phyloP scores from a whole-genome alignment of 345 rosid genomes.

The Aquilaria malaccensis region DNA sequence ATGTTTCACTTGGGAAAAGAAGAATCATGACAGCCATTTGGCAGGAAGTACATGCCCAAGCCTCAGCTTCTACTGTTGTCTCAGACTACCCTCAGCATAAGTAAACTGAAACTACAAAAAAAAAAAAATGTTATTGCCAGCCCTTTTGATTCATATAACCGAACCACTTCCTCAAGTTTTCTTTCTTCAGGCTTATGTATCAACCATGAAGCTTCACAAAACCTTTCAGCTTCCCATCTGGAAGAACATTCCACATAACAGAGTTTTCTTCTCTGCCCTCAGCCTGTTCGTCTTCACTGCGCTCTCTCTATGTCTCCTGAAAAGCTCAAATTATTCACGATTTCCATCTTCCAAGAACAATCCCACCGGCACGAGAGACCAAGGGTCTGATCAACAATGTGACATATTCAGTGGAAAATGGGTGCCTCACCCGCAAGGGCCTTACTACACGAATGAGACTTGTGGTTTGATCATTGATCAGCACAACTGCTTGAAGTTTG shows the following conservation, averaged over 20 bases:
- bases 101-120: too few relatives aligned
- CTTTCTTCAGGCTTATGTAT: constrained; percentile 1
- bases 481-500: constrained; percentile 45
- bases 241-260: constrained; percentile 7
- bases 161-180: not conserved
- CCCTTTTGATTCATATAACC: not conserved
- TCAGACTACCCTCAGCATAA: too few relatives aligned
- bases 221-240: constrained; percentile 2
- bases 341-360: constrained; percentile 3
- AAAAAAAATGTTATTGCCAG: too few relatives aligned
- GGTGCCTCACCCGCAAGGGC: constrained; percentile 20
- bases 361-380: not conserved
- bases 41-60: too few relatives aligned
- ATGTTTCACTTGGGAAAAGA: too few relatives aligned
- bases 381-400: constrained; percentile 16
- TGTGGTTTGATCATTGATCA: constrained; percentile 30
- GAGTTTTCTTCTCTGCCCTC: constrained; percentile 2
- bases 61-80: too few relatives aligned
- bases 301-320: constrained; percentile 18
- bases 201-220: constrained; percentile 16
- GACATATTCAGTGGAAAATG: constrained; percentile 35
- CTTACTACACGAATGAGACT: constrained; percentile 28
- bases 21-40: too few relatives aligned
- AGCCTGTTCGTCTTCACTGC: constrained; percentile 11
- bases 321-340: not conserved